Conservation (phyloP, 1,139 yeast genomes). For the Yamadazyma jaroonii region DNA sequence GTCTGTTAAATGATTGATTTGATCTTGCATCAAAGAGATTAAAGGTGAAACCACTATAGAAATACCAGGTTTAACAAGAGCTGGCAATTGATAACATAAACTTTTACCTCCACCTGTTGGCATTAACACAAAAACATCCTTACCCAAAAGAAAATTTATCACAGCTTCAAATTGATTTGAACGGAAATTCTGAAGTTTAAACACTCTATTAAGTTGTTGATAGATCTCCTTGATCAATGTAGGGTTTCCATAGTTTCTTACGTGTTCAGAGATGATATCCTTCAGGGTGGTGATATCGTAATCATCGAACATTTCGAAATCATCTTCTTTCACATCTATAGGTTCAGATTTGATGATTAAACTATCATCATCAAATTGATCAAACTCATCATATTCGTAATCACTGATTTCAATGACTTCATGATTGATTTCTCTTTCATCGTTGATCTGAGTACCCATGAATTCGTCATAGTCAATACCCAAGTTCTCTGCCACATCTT, state of each 20-base stretch:
- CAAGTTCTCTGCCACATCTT: slow-evolving; percentile 28
- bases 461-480: slow-evolving; percentile 23
- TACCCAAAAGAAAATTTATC: slow-evolving; percentile 73
- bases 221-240: slow-evolving; percentile 55
- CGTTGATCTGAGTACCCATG: slow-evolving; percentile 37
- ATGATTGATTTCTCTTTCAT: slow-evolving; percentile 37
- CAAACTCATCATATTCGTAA: slow-evolving; percentile 26
- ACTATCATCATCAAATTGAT: slow-evolving; percentile 2
- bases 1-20: slow-evolving; percentile 73
- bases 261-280: slow-evolving; percentile 14
- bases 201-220: slow-evolving; percentile 52
- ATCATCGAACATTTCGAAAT: slow-evolving; percentile 15
- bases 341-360: slow-evolving; percentile 7
- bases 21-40: slow-evolving; percentile 97
- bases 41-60: slow-evolving; percentile 94
- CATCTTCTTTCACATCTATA: neutral
- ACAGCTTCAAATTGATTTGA: slow-evolving; percentile 86
- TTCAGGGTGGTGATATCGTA: slow-evolving; percentile 15
- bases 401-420: slow-evolving; percentile 32
- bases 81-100: slow-evolving; percentile 92
- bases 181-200: slow-evolving; percentile 68
- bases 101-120: slow-evolving; percentile 99
- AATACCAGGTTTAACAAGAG: slow-evolving; percentile 72
- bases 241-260: slow-evolving; percentile 29
- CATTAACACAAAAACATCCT: slow-evolving; percentile 93